Conservation (phyloP, 352 stramenopile genomes). For the Globisporangium heterothallicum region DNA sequence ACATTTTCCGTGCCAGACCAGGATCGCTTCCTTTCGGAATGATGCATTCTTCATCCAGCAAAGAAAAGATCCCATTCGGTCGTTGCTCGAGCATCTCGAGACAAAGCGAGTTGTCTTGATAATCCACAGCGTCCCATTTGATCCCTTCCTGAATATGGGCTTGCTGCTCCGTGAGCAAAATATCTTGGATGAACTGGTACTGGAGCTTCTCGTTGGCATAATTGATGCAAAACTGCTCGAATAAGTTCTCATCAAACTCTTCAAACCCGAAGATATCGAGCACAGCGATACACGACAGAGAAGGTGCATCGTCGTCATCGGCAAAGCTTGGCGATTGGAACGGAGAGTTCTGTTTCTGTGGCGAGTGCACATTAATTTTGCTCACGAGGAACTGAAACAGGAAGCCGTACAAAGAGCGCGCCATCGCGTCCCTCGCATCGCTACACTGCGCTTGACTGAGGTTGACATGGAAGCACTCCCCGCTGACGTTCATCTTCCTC, state of each 20-base stretch:
- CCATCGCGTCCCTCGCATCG: conserved; percentile 65
- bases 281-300: conserved; percentile 62
- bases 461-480: conserved; percentile 61
- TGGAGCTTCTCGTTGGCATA: conserved; percentile 81
- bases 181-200: conserved; percentile 81
- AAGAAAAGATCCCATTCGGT: conserved; percentile 64
- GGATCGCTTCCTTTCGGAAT: conserved; percentile 75
- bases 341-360: conserved; percentile 11
- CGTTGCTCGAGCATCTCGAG: conserved; percentile 84
- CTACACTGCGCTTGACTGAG: conserved; percentile 61
- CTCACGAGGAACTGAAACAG: conserved; percentile 83
- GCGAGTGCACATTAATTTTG: conserved; percentile 57
- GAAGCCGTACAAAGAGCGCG: conserved; percentile 73
- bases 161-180: conserved; percentile 68
- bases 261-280: conserved; percentile 92
- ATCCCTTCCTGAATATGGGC: conserved; percentile 74
- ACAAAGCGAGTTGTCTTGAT: conserved; percentile 68
- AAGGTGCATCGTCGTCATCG: conserved; percentile 8
- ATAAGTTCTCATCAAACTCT: conserved; percentile 77
- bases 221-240: conserved; percentile 83
- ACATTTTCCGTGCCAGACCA: conserved; percentile 71
- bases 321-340: conserved; percentile 2
- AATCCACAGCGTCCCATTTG: conserved; percentile 59
- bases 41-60: conserved; percentile 84
- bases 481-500: conserved; percentile 65